Evolutionary conservation across 768 basidiomycete species (phyloP).

Genomic region (Xanthoconium purpureum): DNA sequence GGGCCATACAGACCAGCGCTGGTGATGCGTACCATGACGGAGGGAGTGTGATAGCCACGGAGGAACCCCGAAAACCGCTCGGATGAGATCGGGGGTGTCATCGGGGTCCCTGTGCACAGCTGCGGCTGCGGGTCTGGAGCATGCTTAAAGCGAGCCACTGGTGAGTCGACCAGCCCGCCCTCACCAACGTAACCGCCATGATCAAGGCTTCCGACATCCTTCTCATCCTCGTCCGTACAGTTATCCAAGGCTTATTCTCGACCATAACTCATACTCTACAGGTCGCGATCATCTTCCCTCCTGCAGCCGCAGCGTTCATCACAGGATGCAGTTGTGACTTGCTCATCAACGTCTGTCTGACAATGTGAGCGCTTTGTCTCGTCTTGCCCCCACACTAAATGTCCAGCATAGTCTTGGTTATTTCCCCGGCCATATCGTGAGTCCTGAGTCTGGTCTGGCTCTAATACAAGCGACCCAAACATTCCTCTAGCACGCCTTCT

Average conservation of each 20-base stretch:
- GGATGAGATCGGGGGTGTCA: background rate
- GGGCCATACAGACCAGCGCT: background rate
- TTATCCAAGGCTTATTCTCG: background rate
- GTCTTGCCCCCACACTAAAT: conserved; percentile 2
- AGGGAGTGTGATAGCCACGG: conserved; percentile 2
- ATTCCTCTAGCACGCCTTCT: conserved; percentile 66
- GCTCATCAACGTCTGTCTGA: conserved; percentile 78
- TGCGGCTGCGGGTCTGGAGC: conserved; percentile 12
- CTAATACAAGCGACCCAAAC: background rate
- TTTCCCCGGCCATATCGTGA: conserved; percentile 58
- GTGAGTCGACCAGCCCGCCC: background rate
- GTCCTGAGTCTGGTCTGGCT: conserved; percentile 11
- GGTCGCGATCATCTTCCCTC: conserved; percentile 80
- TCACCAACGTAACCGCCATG: conserved; percentile 25
- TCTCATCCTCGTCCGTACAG: conserved; percentile 64
- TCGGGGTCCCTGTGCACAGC: conserved; percentile 21
- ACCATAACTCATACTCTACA: conserved; percentile 23
- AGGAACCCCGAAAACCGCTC: conserved; percentile 14
- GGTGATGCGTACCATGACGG: conserved; percentile 21
- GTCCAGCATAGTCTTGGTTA: conserved; percentile 59
- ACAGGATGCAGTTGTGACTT: conserved; percentile 85
- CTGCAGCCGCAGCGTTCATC: conserved; percentile 73
- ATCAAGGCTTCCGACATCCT: conserved; percentile 68
- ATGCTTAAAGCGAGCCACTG: background rate
- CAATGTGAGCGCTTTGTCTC: conserved; percentile 49